Evolutionary conservation across 805 yeast species (phyloP).

Genomic region (Schwanniomyces vanrijiae): DNA sequence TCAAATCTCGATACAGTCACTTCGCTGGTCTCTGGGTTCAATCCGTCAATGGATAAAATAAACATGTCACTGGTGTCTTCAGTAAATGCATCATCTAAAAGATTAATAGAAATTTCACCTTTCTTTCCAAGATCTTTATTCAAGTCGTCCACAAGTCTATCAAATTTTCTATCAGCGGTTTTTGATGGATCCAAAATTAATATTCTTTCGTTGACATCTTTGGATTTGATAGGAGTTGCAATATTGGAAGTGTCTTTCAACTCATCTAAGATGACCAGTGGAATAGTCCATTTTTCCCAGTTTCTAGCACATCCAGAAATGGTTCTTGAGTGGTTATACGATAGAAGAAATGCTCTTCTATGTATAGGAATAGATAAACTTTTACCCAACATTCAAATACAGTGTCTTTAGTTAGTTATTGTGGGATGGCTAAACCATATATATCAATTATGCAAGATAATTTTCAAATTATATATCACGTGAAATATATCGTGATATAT

Average conservation of each 20-base stretch:
- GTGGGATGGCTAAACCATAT: neutral
- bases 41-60: conserved; percentile 8
- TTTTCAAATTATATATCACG: too few relatives aligned
- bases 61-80: neutral
- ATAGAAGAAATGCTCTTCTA: too few relatives aligned
- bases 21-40: conserved; percentile 8
- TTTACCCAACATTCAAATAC: neutral
- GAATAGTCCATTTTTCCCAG: conserved; percentile 1
- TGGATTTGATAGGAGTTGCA: conserved; percentile 1
- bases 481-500: too few relatives aligned
- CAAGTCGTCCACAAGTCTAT: conserved; percentile 11
- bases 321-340: neutral
- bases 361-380: neutral
- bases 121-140: conserved; percentile 3
- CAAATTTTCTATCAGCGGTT: conserved; percentile 15
- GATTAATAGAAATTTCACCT: neutral
- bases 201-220: conserved; percentile 5
- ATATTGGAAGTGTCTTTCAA: conserved; percentile 5
- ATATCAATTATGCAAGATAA: neutral
- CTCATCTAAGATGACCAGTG: conserved; percentile 5
- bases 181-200: conserved; percentile 18
- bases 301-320: neutral
- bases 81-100: conserved; percentile 3
- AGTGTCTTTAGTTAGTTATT: neutral
- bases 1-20: conserved; percentile 10